A percentile compares a stretch with the other conserved stretches of the same genome.
phyloP scores from a whole-genome alignment of 148 eudicot genomes.

The Rhododendron ovatum region DNA sequence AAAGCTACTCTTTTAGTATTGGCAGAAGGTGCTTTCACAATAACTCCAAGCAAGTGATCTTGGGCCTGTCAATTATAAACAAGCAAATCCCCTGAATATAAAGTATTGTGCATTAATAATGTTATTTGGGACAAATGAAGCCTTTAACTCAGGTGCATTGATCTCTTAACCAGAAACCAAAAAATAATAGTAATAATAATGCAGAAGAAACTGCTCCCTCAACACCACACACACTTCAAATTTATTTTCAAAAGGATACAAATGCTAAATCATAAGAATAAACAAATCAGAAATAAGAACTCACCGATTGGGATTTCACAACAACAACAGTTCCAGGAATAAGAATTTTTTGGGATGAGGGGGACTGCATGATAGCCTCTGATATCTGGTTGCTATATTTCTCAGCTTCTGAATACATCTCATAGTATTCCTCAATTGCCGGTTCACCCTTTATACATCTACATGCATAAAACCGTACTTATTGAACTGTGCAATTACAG shows the following conservation, averaged over 20 bases:
- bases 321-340: constrained; percentile 74
- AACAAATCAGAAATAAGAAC: constrained; percentile 21
- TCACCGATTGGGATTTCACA: constrained; percentile 82
- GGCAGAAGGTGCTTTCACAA: constrained; percentile 63
- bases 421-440: constrained; percentile 84
- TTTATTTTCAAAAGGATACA: neutral
- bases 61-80: constrained; percentile 47
- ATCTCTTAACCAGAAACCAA: neutral
- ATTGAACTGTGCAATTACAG: neutral
- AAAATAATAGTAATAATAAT: neutral
- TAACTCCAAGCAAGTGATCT: constrained; percentile 87
- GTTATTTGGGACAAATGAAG: neutral
- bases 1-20: constrained; percentile 51
- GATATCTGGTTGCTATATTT: constrained; percentile 50
- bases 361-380: constrained; percentile 76
- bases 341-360: constrained; percentile 62
- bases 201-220: neutral
- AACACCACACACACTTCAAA: neutral
- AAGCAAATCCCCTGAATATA: constrained; percentile 6
- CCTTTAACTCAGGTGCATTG: neutral
- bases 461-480: constrained; percentile 21
- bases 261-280: neutral
- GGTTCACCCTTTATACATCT: constrained; percentile 98
- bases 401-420: constrained; percentile 67
- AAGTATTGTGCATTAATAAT: too few species aligned